These are phyloP conservation scores for Paramecium sexaurelia DNA, from an alignment of 73 alveolate species.

Conservation along the genomic window DNA sequence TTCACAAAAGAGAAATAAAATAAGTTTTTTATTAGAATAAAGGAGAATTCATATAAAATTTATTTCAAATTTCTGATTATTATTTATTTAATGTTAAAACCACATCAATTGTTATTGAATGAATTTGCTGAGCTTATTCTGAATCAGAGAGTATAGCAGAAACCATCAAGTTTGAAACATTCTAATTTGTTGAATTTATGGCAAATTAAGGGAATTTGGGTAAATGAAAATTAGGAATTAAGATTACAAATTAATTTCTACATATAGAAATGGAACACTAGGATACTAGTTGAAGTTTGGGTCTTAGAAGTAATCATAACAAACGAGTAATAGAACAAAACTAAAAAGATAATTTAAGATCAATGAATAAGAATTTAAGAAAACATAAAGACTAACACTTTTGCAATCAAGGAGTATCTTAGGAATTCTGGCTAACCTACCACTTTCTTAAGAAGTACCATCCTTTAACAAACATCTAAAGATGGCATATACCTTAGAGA, in stretches of 20 bases:
- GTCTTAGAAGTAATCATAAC: slow-evolving; percentile 24
- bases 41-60: neutral
- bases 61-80: neutral
- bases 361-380: neutral
- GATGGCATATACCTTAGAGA: neutral
- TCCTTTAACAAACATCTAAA: neutral
- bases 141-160: neutral
- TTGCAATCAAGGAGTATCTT: neutral
- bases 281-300: neutral
- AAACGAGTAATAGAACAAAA: neutral
- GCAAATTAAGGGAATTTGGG: neutral
- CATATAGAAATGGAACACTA: neutral
- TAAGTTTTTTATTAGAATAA: neutral
- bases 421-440: neutral
- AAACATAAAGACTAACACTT: neutral
- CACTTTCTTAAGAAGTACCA: neutral
- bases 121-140: neutral
- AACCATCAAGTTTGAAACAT: neutral
- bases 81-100: neutral
- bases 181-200: neutral
- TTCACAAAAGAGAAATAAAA: neutral
- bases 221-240: neutral
- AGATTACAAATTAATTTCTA: neutral
- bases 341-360: neutral
- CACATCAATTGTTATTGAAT: neutral